Evolutionary conservation across 2,329 filamentous ascomycete genomes (phyloP).

Genomic region (Salinomyces thailandicus): DNA sequence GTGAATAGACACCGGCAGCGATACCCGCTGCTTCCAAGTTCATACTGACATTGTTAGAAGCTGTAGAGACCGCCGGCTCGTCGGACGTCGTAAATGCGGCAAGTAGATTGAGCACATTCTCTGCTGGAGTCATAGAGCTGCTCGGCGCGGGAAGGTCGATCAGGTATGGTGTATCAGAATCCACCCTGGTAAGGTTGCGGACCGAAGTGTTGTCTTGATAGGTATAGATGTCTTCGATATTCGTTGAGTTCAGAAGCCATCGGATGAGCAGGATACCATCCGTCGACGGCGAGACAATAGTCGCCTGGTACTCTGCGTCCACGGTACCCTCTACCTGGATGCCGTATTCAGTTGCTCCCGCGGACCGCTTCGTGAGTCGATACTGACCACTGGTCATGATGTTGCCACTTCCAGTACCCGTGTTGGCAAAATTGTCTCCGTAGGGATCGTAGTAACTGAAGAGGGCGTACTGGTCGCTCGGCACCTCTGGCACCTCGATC

Average conservation of each 20-base stretch:
- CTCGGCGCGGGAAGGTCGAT: not conserved
- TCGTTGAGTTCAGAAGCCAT: conserved; percentile 9
- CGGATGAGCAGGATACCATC: conserved; percentile 11
- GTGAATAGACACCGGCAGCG: not conserved
- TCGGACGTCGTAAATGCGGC: conserved; percentile 1
- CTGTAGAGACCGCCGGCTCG: conserved; percentile 4
- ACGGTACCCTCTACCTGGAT: not conserved
- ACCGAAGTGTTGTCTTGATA: conserved; percentile 4
- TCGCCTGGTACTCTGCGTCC: not conserved
- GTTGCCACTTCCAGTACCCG: not conserved
- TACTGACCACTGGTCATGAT: not conserved
- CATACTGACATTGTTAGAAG: not conserved
- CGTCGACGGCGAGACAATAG: conserved; percentile 9
- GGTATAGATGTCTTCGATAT: conserved; percentile 6
- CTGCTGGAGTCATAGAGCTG: conserved; percentile 3
- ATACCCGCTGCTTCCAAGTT: not conserved
- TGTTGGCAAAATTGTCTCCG: not conserved
- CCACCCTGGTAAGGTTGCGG: not conserved
- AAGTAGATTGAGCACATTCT: conserved; percentile 9
- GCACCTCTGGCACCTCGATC: conserved; percentile 11
- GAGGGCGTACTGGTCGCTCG: conserved; percentile 6
- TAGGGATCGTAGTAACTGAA: conserved; percentile 11
- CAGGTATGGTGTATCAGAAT: conserved; percentile 1
- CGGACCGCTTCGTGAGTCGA: not conserved
- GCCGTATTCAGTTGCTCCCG: not conserved